Evolutionary conservation across 2,329 filamentous ascomycete genomes (phyloP), one percentile per base, ranked within the genome.

Genomic region (Fusarium goolgardi): DNA sequence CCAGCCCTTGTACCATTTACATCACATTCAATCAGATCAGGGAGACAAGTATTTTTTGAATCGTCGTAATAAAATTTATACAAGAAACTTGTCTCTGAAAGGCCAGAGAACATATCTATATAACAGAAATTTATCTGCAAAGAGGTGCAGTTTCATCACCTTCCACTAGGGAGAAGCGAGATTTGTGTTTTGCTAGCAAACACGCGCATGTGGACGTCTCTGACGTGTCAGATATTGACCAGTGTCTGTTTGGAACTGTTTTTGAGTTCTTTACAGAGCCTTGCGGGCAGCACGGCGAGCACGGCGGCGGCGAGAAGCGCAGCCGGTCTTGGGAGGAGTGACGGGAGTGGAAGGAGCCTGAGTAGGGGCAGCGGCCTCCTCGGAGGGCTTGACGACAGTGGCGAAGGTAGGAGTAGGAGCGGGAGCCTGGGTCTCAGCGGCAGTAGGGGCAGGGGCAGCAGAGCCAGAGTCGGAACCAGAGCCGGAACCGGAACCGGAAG

Each of bases 21-120:
- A 15, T 39, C 23, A 39, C 47, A 27, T 39, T 50, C 18, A 16
- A 39, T 39, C 13, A 20, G 16, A 16, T 8, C 2, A 25, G 20
- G 3, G 9, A 25, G 27, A 29, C 46, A 16, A 11, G 2, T 1
- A 9, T 31, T 15, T 25, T 40, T 27, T 62, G 18, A 47, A 52
- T 62, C 55, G 62, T 67, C 63, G 63, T 67, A 63, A 63, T 63
- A 70, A 70, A 70, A 59, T 71, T 72, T 72, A 72, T 72, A 72
- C 70, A 71, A 40, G 59, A 71, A 68, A 72, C 50, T 67, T 65
- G 55, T 40, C 57, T 46, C 71, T 59, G 66, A 60, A 68, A 69
- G 43, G 46, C 18, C 65, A 71, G 60, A 46, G 58, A 54, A 43
- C 71, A 71, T 64, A 67, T 73, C 71, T 73, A 73, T 73, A 61